Evolutionary conservation across 768 basidiomycete genomes (phyloP).

Genomic region (Mrakia frigida): DNA sequence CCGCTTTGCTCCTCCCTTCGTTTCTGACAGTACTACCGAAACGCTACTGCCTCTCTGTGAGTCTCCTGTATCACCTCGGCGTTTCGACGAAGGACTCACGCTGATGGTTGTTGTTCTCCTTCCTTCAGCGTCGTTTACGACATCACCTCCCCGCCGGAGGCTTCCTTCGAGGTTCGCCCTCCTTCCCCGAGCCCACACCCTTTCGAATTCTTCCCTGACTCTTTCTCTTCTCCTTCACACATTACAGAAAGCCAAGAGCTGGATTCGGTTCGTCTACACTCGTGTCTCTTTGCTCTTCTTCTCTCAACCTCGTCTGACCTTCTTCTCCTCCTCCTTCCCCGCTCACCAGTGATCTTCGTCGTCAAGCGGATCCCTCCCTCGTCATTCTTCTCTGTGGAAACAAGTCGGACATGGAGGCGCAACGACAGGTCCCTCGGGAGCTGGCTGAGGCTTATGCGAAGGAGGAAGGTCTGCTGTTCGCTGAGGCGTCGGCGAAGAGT

Average conservation of each 20-base stretch:
- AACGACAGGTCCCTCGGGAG: conserved; percentile 47
- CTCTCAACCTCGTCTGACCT: background rate
- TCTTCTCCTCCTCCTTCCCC: background rate
- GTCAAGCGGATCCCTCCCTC: conserved; percentile 95
- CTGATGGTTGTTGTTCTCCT: background rate
- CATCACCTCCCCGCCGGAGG: conserved; percentile 66
- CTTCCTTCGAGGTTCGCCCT: conserved; percentile 27
- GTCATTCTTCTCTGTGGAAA: conserved; percentile 95
- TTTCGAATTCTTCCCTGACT: background rate
- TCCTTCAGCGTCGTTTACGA: conserved; percentile 50
- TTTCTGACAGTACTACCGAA: conserved; percentile 62
- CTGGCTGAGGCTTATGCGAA: conserved; percentile 89
- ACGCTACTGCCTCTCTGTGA: conserved; percentile 87
- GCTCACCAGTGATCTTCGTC: conserved; percentile 67
- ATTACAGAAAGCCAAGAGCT: conserved; percentile 88
- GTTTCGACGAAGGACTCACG: background rate
- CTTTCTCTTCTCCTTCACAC: background rate
- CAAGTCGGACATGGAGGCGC: conserved; percentile 66
- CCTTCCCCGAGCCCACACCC: background rate
- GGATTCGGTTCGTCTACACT: conserved; percentile 62
- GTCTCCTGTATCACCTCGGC: conserved; percentile 44
- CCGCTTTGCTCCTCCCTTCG: background rate
- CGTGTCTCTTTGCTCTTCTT: background rate
- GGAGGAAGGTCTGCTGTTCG: conserved; percentile 89
- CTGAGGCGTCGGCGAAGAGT: conserved; percentile 83